Percentiles rank a stretch among this genome's conserved stretches.
Conservation (phyloP, 305 asterid genomes). For the Solanum chacoense region DNA sequence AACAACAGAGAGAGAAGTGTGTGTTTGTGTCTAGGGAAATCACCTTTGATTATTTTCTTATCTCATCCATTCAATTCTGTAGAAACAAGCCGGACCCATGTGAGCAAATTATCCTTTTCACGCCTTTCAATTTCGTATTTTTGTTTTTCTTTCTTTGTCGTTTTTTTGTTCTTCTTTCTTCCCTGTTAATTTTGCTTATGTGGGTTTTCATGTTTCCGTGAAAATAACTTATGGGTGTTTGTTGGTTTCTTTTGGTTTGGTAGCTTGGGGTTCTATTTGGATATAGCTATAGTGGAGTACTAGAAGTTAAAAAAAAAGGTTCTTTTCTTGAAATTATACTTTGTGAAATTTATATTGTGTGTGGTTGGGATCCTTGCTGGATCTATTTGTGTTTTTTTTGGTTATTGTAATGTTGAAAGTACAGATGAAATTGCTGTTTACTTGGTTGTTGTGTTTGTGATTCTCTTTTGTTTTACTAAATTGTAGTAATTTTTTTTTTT, state of each 20-base stretch:
- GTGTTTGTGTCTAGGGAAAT: neutral
- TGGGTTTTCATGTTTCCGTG: slow-evolving; percentile 33
- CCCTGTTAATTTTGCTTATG: slow-evolving; percentile 21
- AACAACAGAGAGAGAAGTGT: slow-evolving; percentile 9
- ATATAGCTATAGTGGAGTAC: neutral
- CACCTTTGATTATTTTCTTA: neutral
- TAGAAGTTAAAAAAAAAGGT: neutral
- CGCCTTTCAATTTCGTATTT: neutral
- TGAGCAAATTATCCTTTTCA: slow-evolving; percentile 31
- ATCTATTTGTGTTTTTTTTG: slow-evolving; percentile 24
- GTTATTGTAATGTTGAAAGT: slow-evolving; percentile 12
- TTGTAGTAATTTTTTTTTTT: neutral
- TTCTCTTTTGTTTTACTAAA: slow-evolving; percentile 17
- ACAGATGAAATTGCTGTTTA: slow-evolving; percentile 14
- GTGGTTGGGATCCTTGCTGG: slow-evolving; percentile 75
- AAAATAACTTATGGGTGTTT: neutral
- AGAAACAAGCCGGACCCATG: slow-evolving; percentile 31
- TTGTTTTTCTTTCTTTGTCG: neutral
- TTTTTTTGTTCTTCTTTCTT: neutral
- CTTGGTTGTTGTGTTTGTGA: slow-evolving; percentile 38
- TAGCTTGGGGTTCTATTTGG: slow-evolving; percentile 8
- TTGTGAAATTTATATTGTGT: neutral
- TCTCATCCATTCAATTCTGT: neutral
- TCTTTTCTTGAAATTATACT: neutral
- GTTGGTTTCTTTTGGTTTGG: neutral